Evolutionary conservation across 1,284 basidiomycete genomes (phyloP).

Genomic region (Ceratobasidium sp.): DNA sequence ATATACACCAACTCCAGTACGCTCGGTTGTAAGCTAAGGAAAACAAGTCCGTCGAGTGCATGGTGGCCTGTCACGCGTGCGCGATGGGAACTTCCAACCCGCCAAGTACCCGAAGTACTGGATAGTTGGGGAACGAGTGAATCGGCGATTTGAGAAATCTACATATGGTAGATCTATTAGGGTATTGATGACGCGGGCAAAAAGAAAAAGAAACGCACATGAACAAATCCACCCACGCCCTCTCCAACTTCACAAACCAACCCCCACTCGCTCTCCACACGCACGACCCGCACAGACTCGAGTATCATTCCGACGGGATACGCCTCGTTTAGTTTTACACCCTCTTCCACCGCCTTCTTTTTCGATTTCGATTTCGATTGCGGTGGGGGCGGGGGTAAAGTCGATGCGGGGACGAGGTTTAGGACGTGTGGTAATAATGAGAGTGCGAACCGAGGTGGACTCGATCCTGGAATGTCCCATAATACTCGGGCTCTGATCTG

Average conservation of each 20-base stretch:
- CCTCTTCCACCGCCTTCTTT: slow-evolving; percentile 50
- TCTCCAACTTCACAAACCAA: slow-evolving; percentile 76
- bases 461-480: slow-evolving; percentile 79
- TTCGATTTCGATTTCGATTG: slow-evolving; percentile 32
- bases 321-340: slow-evolving; percentile 62
- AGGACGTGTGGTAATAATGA: slow-evolving; percentile 82
- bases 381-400: background rate
- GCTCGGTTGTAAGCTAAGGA: slow-evolving; percentile 86
- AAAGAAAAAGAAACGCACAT: slow-evolving; percentile 68
- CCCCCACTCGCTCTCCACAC: slow-evolving; percentile 86
- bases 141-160: slow-evolving; percentile 96
- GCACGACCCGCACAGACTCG: slow-evolving; percentile 77
- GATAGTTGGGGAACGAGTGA: slow-evolving; percentile 87
- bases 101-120: slow-evolving; percentile 80
- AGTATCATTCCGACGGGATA: slow-evolving; percentile 82
- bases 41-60: slow-evolving; percentile 88
- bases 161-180: slow-evolving; percentile 37
- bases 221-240: slow-evolving; percentile 82
- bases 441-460: slow-evolving; percentile 85
- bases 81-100: slow-evolving; percentile 80
- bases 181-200: background rate
- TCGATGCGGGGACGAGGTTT: slow-evolving; percentile 58
- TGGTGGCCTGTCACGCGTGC: slow-evolving; percentile 93
- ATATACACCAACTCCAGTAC: slow-evolving; percentile 90
- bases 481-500: slow-evolving; percentile 86